Evolutionary conservation across 2,329 filamentous ascomycete species (phyloP), one percentile per base, ranked within the genome.

Genomic region (Lizonia empirigonia): DNA sequence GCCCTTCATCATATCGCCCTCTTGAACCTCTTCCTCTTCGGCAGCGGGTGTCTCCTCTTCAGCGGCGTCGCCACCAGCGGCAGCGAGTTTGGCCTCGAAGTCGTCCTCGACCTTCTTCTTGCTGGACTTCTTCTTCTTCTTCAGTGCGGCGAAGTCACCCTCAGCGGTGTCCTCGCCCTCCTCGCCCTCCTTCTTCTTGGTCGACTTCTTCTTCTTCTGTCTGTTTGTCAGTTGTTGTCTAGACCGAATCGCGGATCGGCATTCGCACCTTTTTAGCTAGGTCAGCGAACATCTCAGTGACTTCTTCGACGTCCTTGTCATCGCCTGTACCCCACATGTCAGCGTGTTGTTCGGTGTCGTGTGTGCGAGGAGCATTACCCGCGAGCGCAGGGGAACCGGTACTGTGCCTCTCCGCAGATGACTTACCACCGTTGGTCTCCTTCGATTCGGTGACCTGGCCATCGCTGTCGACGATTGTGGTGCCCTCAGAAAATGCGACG

Each of bases 401-500:
- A 38, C 35, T 41, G 77, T 95, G 90, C 72, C 87, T 91, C 80
- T 88, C 84, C 63, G 91, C 91, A 67, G 89, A 90, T 62, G 88
- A 85, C 79, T 91, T 91, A 65, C 88, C 82, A 68, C 90, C 89
- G 68, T 88, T 85, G 69, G 80, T 75, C 65, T 83, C 81, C 62
- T 86, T 83, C 74, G 89, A 82, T 77, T 89, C 86, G 68, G 85
- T 90, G 72, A 97, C 85, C 72, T 87, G 85, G 68, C 93, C 93
- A 82, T 96, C 90, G 76, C 85, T 85, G 80, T 96, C 90, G 74
- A 97, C 92, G 68, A 96, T 86, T 62, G 89, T 84, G 67, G 90
- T 85, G 70, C 90, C 90, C 76, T 94, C 89, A 73, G 88, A 92
- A 76, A 97, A 97, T 60, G 91, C 87, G 69, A 97, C 93, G 37